Conservation (phyloP, 148 eudicot genomes). For the Chenopodium berlandieri region DNA sequence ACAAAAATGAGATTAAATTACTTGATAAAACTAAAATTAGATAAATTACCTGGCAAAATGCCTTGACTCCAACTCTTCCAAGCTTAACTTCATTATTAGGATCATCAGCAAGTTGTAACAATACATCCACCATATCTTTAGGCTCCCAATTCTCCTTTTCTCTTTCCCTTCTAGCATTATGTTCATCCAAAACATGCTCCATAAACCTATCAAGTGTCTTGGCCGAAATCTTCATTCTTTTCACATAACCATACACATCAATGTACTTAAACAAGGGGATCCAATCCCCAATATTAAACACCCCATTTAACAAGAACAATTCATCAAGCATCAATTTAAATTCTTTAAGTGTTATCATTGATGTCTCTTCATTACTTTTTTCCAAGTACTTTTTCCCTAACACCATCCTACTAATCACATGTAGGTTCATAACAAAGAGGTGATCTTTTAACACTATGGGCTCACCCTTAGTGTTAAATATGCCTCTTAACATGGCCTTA, state of each 20-base stretch:
- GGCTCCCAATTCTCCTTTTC: not conserved
- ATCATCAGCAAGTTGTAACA: not conserved
- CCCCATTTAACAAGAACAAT: not conserved
- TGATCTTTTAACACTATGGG: not conserved
- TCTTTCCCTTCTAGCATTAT: not conserved
- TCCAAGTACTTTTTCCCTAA: not conserved
- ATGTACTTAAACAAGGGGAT: not conserved
- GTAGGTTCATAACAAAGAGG: not conserved
- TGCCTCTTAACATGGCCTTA: not conserved
- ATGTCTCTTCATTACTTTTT: not conserved
- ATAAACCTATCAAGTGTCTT: not conserved
- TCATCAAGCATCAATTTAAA: not conserved
- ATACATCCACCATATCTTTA: not conserved
- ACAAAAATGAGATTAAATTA: no score
- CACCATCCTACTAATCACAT: not conserved
- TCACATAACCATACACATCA: not conserved
- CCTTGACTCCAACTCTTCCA: not conserved
- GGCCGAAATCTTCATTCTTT: not conserved
- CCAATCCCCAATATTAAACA: not conserved
- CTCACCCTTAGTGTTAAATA: not conserved
- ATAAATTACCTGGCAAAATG: not conserved
- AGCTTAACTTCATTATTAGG: not conserved
- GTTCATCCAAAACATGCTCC: not conserved
- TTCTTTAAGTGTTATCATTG: not conserved
- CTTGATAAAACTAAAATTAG: no score